Conservation (phyloP, 345 rosid species). For the Clausena lansium region DNA sequence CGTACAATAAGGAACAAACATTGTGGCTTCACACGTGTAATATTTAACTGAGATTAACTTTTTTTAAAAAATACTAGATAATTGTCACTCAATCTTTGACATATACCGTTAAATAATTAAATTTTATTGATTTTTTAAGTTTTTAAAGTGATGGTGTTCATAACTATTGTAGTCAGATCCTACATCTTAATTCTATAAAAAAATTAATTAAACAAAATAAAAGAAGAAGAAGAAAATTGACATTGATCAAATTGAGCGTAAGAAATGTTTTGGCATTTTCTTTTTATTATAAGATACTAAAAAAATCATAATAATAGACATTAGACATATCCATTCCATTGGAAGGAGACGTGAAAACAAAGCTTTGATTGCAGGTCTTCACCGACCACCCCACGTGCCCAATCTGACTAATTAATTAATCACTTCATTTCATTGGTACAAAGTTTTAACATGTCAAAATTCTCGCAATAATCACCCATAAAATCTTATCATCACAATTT, state of each 20-base stretch:
- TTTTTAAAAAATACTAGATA: too few relatives aligned
- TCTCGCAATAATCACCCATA: background rate
- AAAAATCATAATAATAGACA: too few relatives aligned
- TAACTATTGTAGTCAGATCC: too few relatives aligned
- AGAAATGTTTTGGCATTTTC: background rate
- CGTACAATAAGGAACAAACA: background rate
- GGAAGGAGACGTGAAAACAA: background rate
- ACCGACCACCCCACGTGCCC: constrained; percentile 21
- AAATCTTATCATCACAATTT: background rate
- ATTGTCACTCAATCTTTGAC: too few relatives aligned
- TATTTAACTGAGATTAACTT: background rate
- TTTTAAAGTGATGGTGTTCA: too few relatives aligned
- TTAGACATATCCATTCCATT: too few relatives aligned
- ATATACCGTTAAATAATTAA: too few relatives aligned
- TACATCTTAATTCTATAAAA: too few relatives aligned
- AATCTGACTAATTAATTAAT: constrained; percentile 5
- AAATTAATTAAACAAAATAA: too few relatives aligned
- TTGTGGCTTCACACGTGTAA: background rate
- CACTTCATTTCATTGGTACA: background rate
- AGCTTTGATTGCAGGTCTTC: background rate
- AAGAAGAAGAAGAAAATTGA: background rate
- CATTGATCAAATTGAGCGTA: background rate
- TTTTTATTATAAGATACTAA: too few relatives aligned
- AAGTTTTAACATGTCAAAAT: background rate
- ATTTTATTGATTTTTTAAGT: too few relatives aligned